Evolutionary conservation across 495 filamentous ascomycete genomes (phyloP), one percentile per base, ranked within the genome.

Genomic region (Cetradonia linearis): DNA sequence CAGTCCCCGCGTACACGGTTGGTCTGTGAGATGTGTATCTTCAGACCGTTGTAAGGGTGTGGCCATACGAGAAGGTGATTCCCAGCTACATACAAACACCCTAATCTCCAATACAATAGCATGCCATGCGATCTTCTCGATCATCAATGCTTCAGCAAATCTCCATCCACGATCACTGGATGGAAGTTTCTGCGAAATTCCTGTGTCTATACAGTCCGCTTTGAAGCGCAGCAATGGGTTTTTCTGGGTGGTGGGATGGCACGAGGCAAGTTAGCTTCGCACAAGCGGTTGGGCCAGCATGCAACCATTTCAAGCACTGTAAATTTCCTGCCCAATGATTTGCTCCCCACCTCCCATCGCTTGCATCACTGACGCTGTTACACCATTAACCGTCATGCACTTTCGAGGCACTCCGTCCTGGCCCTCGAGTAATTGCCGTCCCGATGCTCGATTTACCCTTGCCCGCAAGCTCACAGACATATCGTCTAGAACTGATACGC

Each of bases 401-500:
- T 53, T 27, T 56, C 54, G 31, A 34, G 50, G 28, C 50, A 54
- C 31, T 54, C 50, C 34, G 11, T 50, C 37, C 42, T 36, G 44
- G 40, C 23, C 16, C 38, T 31, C 38, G n/a, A 20, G 25, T 40
- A 47, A 58, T 30, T 49, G 33, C 46, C 36, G 36, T 47, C 4
- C 20, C 61, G 34, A 47, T 44, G 30, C 38, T 52, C 55, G 47
- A 58, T 62, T 55, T 33, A 40, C 42, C 61, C 48, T 38, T 53
- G 36, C 36, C 37, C 5, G 0, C 11, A 33, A 25, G 37, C 56
- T n/a, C 27, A 48, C 10, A 31, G 27, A 6, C 30, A 36, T 31
- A 62, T 62, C 59, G 20, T 49, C 23, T 14, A 27, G n/a, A 40
- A 11, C 14, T 58, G 60, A 52, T 62, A 62, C 57, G 60, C 55